Base-by-base conservation (phyloP, 2,329 filamentous ascomycete genomes). In the Mycosphaerella arachidis region DNA sequence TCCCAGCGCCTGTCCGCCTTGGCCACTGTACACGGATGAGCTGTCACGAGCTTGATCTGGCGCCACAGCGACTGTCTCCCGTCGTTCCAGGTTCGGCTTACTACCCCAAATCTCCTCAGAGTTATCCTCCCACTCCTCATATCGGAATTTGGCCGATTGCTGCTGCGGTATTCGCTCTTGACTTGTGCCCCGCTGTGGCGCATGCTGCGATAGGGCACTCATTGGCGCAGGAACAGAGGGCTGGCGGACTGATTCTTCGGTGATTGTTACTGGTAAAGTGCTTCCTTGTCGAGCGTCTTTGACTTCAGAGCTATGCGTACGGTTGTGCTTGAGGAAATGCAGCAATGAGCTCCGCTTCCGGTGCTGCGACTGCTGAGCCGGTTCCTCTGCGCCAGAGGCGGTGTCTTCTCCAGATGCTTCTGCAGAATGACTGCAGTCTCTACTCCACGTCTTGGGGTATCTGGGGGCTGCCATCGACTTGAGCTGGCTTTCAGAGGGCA, bases 91-190 rank as follows among this genome's bases (percentile, higher is more conserved):
- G 18, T 53, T 37, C 6, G 61, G 56, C 18, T 52, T 52, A 10
- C 56, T 57, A 37, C 68, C 68, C 68, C 69, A 70, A 33, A 70
- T 70, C 27, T 67, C 63, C 10, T 61, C 61, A 4, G 68, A 67
- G 43, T 70, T 64, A 56, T 71, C 69, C 45, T 70, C 67, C 64
- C 66, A 66, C 50, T 66, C 62, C 51, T 65, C 65, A 48, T 70
- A 67, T 13, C 58, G 61, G 50, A 63, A 67, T 16, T 60, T 35
- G 51, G 53, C 33, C 18, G 56, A 50, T 24, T 55, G 13, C 5
- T 35, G 40, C 10, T 48, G 53, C 31, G 16, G 50, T 16, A 37
- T 6, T 31, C 43, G 55, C 40, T 57, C 43, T 37, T 58, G 40
- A 29, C 58, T 61, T 16, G 57, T 46, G 45, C 60, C 57, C 24